Evolutionary conservation across 2,329 filamentous ascomycete species (phyloP), one percentile per base, ranked within the genome.

Genomic region (Cladobotryum mycophilum): DNA sequence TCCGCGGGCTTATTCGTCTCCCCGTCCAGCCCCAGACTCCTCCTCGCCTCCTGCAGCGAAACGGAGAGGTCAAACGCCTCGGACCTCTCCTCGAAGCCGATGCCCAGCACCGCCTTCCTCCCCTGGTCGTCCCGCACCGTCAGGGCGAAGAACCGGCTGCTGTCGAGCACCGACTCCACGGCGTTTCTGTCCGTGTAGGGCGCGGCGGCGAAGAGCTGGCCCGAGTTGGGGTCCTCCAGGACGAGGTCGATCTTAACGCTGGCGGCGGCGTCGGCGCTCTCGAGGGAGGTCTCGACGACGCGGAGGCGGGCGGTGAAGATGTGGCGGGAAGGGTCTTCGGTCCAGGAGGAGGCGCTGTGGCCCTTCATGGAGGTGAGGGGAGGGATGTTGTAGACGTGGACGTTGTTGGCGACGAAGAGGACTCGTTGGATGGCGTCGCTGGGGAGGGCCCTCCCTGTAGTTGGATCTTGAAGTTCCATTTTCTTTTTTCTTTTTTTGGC

Each of bases 321-420:
- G 65, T 89, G 84, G 36, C 84, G 81, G 56, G 79, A 76, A 53
- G 82, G 79, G 53, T 85, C 79, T 43, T 76, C 74, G 25, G 89
- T 95, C 89, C 89, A 96, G 56, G 79, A 72, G 12, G 84, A 77
- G 53, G 90, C 89, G 35, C 78, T 79, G 75, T 95, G 87, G 67
- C 89, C 89, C 66, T 86, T 86, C 60, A 83, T 89, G 15, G 85
- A 86, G 41, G 84, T 78, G 52, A 90, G 75, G 20, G 89, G 89
- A 15, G 89, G 89, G 66, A 95, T 90, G 63, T 86, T 83, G 77
- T 95, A 96, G 74, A 95, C 80, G 73, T 95, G 88, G 56, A 93
- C 85, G 57, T 78, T 75, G 61, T 78, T 73, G 56, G 84, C 81
- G 66, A 90, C 74, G 78, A 89, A 91, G 67, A 95, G 85, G 65